Conservation (phyloP, 106 monocot genomes). For the Vanilla planifolia region DNA sequence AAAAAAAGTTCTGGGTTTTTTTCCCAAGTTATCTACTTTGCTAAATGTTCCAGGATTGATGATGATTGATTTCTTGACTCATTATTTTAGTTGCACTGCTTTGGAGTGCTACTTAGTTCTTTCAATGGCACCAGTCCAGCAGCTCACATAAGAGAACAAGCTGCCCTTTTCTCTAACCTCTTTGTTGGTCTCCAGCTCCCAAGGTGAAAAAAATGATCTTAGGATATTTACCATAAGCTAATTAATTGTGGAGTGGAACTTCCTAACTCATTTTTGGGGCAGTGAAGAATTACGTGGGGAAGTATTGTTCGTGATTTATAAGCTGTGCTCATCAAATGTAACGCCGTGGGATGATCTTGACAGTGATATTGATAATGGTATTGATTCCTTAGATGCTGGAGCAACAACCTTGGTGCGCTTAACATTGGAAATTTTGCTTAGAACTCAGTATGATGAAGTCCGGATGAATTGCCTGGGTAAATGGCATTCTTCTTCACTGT, state of each 20-base stretch:
- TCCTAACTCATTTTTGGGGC: slow-evolving; percentile 4
- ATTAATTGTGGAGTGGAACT: neutral
- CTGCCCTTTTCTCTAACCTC: slow-evolving; percentile 65
- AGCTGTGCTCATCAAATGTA: slow-evolving; percentile 41
- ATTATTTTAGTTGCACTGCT: slow-evolving; percentile 72
- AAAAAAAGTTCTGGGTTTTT: neutral
- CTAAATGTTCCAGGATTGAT: neutral
- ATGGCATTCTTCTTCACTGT: slow-evolving; percentile 4
- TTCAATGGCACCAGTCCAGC: slow-evolving; percentile 23
- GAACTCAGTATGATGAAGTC: slow-evolving; percentile 74
- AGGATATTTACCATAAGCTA: neutral
- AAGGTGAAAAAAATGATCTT: slow-evolving; percentile 37
- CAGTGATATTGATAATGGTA: slow-evolving; percentile 10
- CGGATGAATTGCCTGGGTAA: slow-evolving; percentile 91
- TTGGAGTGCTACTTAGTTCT: slow-evolving; percentile 60
- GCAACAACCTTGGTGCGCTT: slow-evolving; percentile 18
- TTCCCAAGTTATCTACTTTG: neutral
- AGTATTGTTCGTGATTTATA: slow-evolving; percentile 82
- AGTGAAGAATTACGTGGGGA: slow-evolving; percentile 95
- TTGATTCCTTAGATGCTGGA: slow-evolving; percentile 14
- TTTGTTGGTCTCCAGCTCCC: slow-evolving; percentile 66
- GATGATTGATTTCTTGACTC: neutral
- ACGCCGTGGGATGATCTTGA: slow-evolving; percentile 41
- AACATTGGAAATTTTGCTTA: slow-evolving; percentile 75
- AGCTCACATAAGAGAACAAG: slow-evolving; percentile 38